A percentile compares a stretch with the other conserved stretches of the same genome.
These are phyloP conservation scores for Fraxinus velutina DNA, from an alignment of 305 asterid species.

Conservation along the genomic window DNA sequence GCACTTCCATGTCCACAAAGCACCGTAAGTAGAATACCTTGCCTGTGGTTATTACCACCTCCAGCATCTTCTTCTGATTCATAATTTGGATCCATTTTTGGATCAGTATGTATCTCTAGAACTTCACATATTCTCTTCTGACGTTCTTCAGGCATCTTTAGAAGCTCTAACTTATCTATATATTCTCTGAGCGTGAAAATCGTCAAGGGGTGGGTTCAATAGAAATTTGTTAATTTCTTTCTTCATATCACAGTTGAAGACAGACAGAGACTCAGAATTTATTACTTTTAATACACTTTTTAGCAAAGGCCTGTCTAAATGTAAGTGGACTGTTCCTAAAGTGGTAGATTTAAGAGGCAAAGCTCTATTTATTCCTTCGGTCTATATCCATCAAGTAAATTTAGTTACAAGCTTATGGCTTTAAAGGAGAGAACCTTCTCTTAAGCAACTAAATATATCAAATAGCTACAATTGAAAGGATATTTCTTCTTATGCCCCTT, in stretches of 20 bases:
- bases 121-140: slow-evolving; percentile 58
- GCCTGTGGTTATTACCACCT: slow-evolving; percentile 34
- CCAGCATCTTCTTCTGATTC: slow-evolving; percentile 65
- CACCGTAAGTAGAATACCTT: slow-evolving; percentile 35
- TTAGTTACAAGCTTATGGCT: neutral
- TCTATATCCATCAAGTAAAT: neutral
- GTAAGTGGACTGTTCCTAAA: neutral
- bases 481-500: slow-evolving; percentile 82
- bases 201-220: slow-evolving; percentile 63
- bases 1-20: neutral
- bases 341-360: neutral
- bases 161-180: slow-evolving; percentile 51
- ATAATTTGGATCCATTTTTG: slow-evolving; percentile 69
- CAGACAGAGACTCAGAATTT: neutral
- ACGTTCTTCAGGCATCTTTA: slow-evolving; percentile 76
- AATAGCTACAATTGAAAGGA: slow-evolving; percentile 47
- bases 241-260: neutral
- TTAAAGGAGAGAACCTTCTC: neutral
- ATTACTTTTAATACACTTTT: neutral
- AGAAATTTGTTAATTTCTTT: neutral
- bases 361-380: neutral
- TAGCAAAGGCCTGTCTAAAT: neutral
- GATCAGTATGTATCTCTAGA: slow-evolving; percentile 79
- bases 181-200: slow-evolving; percentile 70
- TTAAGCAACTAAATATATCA: neutral